These are phyloP conservation scores for Hanseniaspora hatyaiensis DNA, from an alignment of 805 yeast species.

Conservation along the genomic window DNA sequence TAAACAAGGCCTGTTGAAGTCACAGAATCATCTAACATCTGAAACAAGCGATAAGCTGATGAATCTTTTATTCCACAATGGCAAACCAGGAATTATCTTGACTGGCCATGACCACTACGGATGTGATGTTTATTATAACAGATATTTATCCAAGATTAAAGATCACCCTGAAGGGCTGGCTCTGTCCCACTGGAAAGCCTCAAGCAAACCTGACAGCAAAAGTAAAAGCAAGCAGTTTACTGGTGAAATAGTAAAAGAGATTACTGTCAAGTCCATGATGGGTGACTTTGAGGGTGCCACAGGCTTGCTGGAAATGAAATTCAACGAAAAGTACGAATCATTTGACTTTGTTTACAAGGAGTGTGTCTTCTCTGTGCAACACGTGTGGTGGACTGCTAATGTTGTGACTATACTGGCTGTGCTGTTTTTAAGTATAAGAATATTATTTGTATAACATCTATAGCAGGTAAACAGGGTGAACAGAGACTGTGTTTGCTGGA, in stretches of 20 bases:
- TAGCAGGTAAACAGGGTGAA: background rate
- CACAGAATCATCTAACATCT: conserved; percentile 72
- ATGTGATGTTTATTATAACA: conserved; percentile 58
- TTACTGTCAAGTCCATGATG: conserved; percentile 89
- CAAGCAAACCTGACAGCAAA: conserved; percentile 31
- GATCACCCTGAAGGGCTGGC: conserved; percentile 25
- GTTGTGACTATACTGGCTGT: conserved; percentile 36
- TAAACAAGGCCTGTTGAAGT: conserved; percentile 57
- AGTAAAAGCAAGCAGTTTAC: conserved; percentile 23
- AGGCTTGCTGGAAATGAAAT: conserved; percentile 71
- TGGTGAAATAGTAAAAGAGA: conserved; percentile 41
- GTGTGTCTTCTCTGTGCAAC: conserved; percentile 80
- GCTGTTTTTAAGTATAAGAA: conserved; percentile 22
- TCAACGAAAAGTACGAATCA: conserved; percentile 29
- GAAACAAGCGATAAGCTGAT: conserved; percentile 58
- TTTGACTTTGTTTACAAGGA: conserved; percentile 63
- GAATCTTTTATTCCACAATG: conserved; percentile 55
- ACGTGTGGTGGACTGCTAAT: conserved; percentile 90
- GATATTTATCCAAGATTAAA: conserved; percentile 7
- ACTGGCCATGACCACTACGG: conserved; percentile 98
- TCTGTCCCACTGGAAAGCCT: conserved; percentile 47
- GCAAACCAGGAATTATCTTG: conserved; percentile 63
- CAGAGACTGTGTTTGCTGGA: too few relatives aligned
- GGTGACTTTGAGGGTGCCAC: conserved; percentile 88
- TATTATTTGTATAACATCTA: background rate